Percentiles rank a stretch among this genome's conserved stretches.
These are phyloP conservation scores for Fusarium fracticaudum DNA, from an alignment of 2,329 filamentous ascomycete species.

Conservation along the genomic window DNA sequence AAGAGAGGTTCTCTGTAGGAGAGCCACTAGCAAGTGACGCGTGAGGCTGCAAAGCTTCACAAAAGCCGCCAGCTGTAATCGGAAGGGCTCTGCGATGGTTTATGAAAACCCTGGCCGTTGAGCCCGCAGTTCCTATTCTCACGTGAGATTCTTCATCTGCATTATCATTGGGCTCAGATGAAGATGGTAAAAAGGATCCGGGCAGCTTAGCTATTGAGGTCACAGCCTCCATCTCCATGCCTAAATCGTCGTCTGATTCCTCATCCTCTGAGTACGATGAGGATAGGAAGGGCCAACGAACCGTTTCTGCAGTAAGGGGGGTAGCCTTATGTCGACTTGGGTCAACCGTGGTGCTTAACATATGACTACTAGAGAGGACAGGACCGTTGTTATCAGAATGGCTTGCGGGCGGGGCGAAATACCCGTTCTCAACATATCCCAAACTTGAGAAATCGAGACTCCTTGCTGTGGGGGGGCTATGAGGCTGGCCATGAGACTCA, in stretches of 20 bases:
- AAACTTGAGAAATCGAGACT: not conserved
- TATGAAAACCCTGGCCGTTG: not conserved
- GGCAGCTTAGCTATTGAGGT: not conserved
- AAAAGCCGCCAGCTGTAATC: not conserved
- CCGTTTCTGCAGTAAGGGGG: not conserved
- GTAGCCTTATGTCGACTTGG: not conserved
- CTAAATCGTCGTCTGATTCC: not conserved
- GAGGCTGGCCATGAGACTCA: not conserved
- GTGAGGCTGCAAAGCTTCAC: not conserved
- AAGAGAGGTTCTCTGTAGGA: not conserved
- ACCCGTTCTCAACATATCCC: not conserved
- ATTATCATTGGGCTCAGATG: not conserved
- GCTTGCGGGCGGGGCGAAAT: not conserved
- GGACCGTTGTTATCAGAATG: too few species aligned
- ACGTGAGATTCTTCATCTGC: not conserved
- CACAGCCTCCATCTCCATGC: not conserved
- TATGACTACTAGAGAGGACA: not conserved
- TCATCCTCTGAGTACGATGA: not conserved
- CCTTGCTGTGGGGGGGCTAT: not conserved
- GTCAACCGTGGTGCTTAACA: not conserved
- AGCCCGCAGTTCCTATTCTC: not conserved
- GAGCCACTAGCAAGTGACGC: not conserved
- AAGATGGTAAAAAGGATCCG: not conserved
- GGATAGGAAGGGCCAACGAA: not conserved
- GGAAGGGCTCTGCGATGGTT: not conserved